Percentiles rank a stretch among this genome's conserved stretches.
Conservation (phyloP, 306 rosid genomes). For the Heteromeles arbutifolia region DNA sequence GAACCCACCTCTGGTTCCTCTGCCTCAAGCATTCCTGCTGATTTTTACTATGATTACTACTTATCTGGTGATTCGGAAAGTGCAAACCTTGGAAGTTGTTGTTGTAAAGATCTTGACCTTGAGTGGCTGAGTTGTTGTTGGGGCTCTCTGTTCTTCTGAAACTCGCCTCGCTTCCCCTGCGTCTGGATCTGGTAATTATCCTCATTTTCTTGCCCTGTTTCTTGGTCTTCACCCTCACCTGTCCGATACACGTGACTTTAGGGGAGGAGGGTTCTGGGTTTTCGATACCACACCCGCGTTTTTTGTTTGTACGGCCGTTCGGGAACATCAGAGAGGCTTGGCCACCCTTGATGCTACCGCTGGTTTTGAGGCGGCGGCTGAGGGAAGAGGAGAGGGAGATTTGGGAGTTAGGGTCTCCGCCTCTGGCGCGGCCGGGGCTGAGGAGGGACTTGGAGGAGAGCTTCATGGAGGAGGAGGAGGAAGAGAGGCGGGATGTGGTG, state of each 20-base stretch:
- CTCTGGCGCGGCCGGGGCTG: constrained; percentile 59
- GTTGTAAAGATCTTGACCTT: neutral
- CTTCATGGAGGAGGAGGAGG: constrained; percentile 66
- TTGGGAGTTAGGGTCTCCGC: constrained; percentile 57
- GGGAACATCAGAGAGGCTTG: constrained; percentile 97
- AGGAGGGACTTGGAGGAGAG: constrained; percentile 78
- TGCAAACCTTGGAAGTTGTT: constrained; percentile 10
- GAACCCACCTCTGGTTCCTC: constrained; percentile 82
- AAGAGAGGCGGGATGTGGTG: constrained; percentile 60
- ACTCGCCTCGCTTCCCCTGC: constrained; percentile 50
- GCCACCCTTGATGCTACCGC: constrained; percentile 75
- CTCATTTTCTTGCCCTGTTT: constrained; percentile 84
- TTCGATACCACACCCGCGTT: constrained; percentile 57
- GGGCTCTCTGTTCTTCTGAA: constrained; percentile 43
- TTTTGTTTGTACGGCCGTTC: constrained; percentile 52
- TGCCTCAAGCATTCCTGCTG: constrained; percentile 53
- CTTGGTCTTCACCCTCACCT: constrained; percentile 84
- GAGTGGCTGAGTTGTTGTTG: neutral
- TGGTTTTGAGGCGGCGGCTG: constrained; percentile 63
- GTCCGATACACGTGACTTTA: constrained; percentile 91
- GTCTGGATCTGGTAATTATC: constrained; percentile 38
- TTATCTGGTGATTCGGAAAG: constrained; percentile 31
- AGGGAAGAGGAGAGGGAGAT: constrained; percentile 74
- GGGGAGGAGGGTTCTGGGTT: constrained; percentile 98
- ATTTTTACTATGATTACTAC: neutral